Conservation (phyloP, 2,329 filamentous ascomycete species). For the Fusarium albidum region DNA sequence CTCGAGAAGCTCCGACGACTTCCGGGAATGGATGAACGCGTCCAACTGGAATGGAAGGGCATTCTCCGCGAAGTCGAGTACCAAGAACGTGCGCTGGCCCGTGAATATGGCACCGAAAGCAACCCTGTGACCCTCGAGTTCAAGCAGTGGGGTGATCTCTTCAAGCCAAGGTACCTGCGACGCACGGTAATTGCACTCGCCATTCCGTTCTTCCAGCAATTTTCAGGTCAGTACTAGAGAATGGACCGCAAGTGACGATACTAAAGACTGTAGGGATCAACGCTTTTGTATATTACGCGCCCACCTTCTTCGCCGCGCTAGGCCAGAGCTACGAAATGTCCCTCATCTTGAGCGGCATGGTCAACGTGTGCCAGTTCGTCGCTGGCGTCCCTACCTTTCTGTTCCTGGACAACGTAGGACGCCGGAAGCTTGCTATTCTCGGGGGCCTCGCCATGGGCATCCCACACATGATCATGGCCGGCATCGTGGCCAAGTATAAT, state of each 20-base stretch:
- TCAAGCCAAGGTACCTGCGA: conserved; percentile 53
- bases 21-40: conserved; percentile 50
- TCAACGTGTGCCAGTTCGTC: conserved; percentile 47
- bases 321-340: conserved; percentile 41
- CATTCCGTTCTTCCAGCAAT: conserved; percentile 39
- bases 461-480: conserved; percentile 29
- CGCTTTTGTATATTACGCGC: conserved; percentile 40
- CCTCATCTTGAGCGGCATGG: conserved; percentile 44
- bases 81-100: conserved; percentile 42
- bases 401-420: conserved; percentile 44
- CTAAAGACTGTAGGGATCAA: conserved; percentile 16
- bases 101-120: conserved; percentile 25
- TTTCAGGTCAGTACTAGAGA: conserved; percentile 9
- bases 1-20: conserved; percentile 52
- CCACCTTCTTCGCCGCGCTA: conserved; percentile 38
- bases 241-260: no score
- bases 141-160: conserved; percentile 55
- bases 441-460: conserved; percentile 33
- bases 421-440: conserved; percentile 32
- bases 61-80: conserved; percentile 59
- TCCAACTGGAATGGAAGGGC: conserved; percentile 57
- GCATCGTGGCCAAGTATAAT: conserved; percentile 23
- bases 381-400: conserved; percentile 40
- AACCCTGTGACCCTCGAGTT: conserved; percentile 53
- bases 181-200: conserved; percentile 43